A percentile compares a stretch with the other conserved stretches of the same genome.
Evolutionary conservation across 2,329 filamentous ascomycete species (phyloP).

Genomic region (Cytospora mali): DNA sequence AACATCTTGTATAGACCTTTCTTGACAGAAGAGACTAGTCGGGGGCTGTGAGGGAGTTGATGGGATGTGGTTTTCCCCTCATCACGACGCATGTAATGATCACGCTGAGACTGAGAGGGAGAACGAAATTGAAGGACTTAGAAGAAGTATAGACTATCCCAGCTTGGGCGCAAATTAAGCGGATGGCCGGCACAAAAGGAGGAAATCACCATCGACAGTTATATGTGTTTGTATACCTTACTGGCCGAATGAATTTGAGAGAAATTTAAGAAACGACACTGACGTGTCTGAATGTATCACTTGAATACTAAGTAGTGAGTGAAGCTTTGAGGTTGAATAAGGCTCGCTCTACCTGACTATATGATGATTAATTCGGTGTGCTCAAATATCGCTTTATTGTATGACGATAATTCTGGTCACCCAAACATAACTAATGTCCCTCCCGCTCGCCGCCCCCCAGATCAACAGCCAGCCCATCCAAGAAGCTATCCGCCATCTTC

Average conservation of each 20-base stretch:
- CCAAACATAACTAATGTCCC: neutral
- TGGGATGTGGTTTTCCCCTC: neutral
- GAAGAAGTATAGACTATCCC: neutral
- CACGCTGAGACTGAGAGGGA: neutral
- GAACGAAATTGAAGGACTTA: neutral
- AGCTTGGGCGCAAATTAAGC: neutral
- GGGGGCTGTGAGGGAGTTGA: neutral
- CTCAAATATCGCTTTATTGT: too few species aligned
- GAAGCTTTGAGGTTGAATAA: too few species aligned
- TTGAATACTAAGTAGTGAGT: neutral
- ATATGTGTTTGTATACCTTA: neutral
- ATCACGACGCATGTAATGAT: neutral
- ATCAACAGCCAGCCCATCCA: slow-evolving; percentile 57
- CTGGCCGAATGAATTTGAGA: slow-evolving; percentile 3
- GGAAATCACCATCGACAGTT: neutral
- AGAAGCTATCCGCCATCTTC: slow-evolving; percentile 72
- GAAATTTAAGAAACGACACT: neutral
- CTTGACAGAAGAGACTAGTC: too few species aligned
- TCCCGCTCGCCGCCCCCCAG: slow-evolving; percentile 28
- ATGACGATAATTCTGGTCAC: neutral
- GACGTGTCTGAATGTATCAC: too few species aligned
- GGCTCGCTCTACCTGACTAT: too few species aligned
- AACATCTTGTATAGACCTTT: neutral
- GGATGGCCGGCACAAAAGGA: neutral
- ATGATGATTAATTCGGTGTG: too few species aligned